phyloP scores from a whole-genome alignment of 257 asterid genomes.

The Jacaranda mimosifolia region DNA sequence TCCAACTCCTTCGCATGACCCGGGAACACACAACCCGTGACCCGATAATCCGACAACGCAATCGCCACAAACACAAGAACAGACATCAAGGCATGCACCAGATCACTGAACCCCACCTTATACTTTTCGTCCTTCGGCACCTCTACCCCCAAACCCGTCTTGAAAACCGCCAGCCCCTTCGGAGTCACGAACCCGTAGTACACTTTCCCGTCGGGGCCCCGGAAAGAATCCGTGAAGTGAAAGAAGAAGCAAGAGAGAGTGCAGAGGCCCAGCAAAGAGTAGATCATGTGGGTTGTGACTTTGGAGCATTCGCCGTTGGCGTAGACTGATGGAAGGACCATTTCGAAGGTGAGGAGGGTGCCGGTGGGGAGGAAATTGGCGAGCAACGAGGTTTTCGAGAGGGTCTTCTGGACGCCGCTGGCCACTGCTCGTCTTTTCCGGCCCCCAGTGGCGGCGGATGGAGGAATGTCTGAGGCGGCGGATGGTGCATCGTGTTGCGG shows the following conservation, averaged over 20 bases:
- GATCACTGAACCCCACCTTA: constrained; percentile 69
- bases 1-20: constrained; percentile 75
- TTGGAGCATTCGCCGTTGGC: constrained; percentile 68
- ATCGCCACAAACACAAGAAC: constrained; percentile 79
- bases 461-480: constrained; percentile 34
- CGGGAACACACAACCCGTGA: constrained; percentile 82
- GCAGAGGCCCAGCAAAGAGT: constrained; percentile 64
- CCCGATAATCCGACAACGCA: constrained; percentile 84
- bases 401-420: constrained; percentile 84
- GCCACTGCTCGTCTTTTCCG: constrained; percentile 66
- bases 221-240: constrained; percentile 93
- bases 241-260: constrained; percentile 88
- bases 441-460: constrained; percentile 40
- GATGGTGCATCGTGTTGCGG: constrained; percentile 47
- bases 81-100: constrained; percentile 89
- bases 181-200: constrained; percentile 88
- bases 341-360: constrained; percentile 89
- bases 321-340: constrained; percentile 87
- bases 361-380: constrained; percentile 94
- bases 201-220: constrained; percentile 76
- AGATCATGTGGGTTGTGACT: constrained; percentile 73
- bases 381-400: constrained; percentile 81
- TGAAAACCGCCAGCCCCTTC: constrained; percentile 78
- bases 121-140: constrained; percentile 75
- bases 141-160: constrained; percentile 66